Conservation (phyloP, 2,329 filamentous ascomycete species). For the Blumeriella jaapii region DNA sequence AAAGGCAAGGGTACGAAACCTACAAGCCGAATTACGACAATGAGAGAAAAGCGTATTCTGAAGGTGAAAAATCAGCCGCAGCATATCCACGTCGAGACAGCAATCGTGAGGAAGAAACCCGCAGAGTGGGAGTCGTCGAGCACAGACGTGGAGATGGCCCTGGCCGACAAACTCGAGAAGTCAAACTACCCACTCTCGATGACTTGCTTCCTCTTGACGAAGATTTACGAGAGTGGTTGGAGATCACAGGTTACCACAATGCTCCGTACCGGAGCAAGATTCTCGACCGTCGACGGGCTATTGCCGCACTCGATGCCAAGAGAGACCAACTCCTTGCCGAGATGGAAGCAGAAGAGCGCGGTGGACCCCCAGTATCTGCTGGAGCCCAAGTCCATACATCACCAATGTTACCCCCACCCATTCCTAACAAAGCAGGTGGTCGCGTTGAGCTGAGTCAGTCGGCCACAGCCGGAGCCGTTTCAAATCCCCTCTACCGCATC, state of each 20-base stretch:
- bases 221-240: conserved; percentile 29
- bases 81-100: conserved; percentile 8
- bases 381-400: conserved; percentile 4
- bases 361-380: conserved; percentile 8
- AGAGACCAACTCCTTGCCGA: conserved; percentile 23
- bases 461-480: conserved; percentile 1
- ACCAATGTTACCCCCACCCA: conserved; percentile 20
- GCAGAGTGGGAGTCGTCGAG: conserved; percentile 9
- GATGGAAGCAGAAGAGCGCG: conserved; percentile 21
- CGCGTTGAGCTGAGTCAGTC: conserved; percentile 5
- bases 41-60: conserved; percentile 14
- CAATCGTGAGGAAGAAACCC: conserved; percentile 16
- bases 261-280: conserved; percentile 26
- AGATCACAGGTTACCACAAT: conserved; percentile 28
- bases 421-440: conserved; percentile 14
- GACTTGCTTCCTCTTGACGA: conserved; percentile 21
- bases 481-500: conserved; percentile 13
- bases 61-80: conserved; percentile 13
- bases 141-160: conserved; percentile 11
- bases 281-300: conserved; percentile 19
- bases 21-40: conserved; percentile 9
- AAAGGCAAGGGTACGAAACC: conserved; percentile 4
- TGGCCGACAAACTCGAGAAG: conserved; percentile 9
- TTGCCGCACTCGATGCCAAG: conserved; percentile 27
- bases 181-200: conserved; percentile 14